Percentiles rank a stretch among this genome's conserved stretches.
These are phyloP conservation scores for Mortierella sp. DNA, from an alignment of 371 early-diverging fungal species.

Conservation along the genomic window DNA sequence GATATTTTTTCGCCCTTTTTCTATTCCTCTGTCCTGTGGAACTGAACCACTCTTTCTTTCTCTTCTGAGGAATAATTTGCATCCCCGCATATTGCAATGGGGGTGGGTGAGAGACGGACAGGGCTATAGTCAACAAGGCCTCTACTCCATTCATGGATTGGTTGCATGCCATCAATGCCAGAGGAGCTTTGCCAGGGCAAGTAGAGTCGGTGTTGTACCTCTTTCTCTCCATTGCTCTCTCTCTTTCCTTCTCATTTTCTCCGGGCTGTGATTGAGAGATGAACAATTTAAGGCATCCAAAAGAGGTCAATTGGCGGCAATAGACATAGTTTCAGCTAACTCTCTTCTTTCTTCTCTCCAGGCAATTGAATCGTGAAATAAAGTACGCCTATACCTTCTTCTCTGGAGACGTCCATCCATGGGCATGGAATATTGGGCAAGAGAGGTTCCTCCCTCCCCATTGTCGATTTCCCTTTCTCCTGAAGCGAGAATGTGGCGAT, in stretches of 20 bases:
- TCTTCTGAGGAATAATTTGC: background rate
- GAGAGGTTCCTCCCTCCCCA: too few relatives aligned
- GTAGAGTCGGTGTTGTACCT: constrained; percentile 2
- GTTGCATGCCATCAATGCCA: background rate
- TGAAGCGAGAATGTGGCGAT: too few relatives aligned
- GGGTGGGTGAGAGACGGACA: background rate
- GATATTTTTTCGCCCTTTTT: background rate
- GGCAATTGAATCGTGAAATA: background rate
- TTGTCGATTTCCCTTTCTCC: too few relatives aligned
- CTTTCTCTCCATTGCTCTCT: background rate
- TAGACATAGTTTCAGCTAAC: constrained; percentile 22
- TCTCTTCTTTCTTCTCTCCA: background rate
- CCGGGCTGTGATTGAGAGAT: background rate
- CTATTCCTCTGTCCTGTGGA: background rate
- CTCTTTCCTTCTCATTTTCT: background rate
- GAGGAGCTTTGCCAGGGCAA: background rate
- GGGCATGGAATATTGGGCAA: too few relatives aligned
- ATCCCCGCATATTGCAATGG: background rate
- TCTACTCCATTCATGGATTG: too few relatives aligned
- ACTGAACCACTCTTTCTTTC: background rate
- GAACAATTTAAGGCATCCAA: too few relatives aligned
- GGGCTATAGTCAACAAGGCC: background rate
- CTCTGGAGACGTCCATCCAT: too few relatives aligned
- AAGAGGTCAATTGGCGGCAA: background rate
- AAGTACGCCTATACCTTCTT: too few relatives aligned